A percentile compares a stretch with the other conserved stretches of the same genome.
Conservation (phyloP, 805 yeast species). For the Candida adriatica region DNA sequence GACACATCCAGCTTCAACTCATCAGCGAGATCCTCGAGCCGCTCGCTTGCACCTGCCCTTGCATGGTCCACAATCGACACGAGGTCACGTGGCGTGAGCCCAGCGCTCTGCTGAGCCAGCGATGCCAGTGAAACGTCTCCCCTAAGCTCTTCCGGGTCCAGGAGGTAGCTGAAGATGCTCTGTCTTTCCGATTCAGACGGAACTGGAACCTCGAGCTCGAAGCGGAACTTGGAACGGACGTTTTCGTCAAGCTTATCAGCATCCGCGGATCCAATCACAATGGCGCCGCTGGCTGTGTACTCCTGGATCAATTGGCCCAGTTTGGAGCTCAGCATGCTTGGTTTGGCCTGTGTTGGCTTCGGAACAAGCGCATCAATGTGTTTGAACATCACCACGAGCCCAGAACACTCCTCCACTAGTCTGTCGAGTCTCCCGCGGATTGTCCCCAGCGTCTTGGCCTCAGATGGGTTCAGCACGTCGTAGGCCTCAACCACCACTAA, state of each 20-base stretch:
- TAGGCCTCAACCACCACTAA: slow-evolving; percentile 63
- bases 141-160: slow-evolving; percentile 25
- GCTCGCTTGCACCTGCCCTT: slow-evolving; percentile 45
- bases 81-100: slow-evolving; percentile 81
- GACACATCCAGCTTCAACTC: slow-evolving; percentile 7
- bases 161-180: slow-evolving; percentile 49
- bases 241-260: slow-evolving; percentile 61
- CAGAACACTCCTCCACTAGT: slow-evolving; percentile 37
- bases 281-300: slow-evolving; percentile 35
- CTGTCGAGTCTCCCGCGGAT: slow-evolving; percentile 73
- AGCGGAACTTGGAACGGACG: slow-evolving; percentile 62
- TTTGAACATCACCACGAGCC: slow-evolving; percentile 48
- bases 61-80: slow-evolving; percentile 62
- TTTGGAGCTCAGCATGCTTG: slow-evolving; percentile 34
- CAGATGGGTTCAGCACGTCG: slow-evolving; percentile 59
- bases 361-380: slow-evolving; percentile 76
- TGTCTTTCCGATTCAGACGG: slow-evolving; percentile 74
- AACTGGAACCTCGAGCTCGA: slow-evolving; percentile 69
- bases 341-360: slow-evolving; percentile 36
- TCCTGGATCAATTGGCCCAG: slow-evolving; percentile 52
- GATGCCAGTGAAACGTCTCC: slow-evolving; percentile 48
- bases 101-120: slow-evolving; percentile 84
- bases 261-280: slow-evolving; percentile 65
- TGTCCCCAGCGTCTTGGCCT: slow-evolving; percentile 70
- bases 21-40: slow-evolving; percentile 31